phyloP scores from a whole-genome alignment of 2,329 filamentous ascomycete genomes.

The Aaosphaeria arxii region DNA sequence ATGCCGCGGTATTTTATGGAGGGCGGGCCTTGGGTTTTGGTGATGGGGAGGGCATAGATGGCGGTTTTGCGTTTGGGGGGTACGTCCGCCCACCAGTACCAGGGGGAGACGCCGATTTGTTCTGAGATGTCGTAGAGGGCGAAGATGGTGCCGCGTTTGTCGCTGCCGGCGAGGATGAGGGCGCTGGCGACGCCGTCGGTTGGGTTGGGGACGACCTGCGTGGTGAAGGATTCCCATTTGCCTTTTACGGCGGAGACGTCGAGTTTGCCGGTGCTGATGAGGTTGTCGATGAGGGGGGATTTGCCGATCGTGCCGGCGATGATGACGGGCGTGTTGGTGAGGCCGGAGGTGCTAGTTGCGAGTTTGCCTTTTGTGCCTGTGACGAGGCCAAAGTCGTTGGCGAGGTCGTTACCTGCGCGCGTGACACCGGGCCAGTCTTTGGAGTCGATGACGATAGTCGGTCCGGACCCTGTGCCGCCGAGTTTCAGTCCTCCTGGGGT shows the following conservation, averaged over 20 bases:
- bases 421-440: conserved; percentile 64
- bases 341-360: conserved; percentile 10
- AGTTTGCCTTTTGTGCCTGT: conserved; percentile 58
- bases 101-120: conserved; percentile 68
- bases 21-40: conserved; percentile 56
- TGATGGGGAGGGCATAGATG: conserved; percentile 54
- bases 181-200: conserved; percentile 54
- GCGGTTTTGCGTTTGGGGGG: conserved; percentile 48
- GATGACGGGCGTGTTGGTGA: conserved; percentile 43
- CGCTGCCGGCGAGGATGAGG: conserved; percentile 62
- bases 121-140: conserved; percentile 68
- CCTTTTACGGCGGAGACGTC: conserved; percentile 55
- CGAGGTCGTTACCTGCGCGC: conserved; percentile 62
- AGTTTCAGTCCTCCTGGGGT: conserved; percentile 15
- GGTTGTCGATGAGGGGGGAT: conserved; percentile 56
- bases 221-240: conserved; percentile 66
- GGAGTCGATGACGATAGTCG: conserved; percentile 21
- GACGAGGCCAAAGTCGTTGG: conserved; percentile 64
- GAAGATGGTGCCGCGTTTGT: conserved; percentile 64
- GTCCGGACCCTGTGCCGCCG: conserved; percentile 11
- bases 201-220: conserved; percentile 55
- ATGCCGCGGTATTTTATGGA: conserved; percentile 65
- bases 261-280: conserved; percentile 54
- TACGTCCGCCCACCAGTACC: conserved; percentile 66
- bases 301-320: conserved; percentile 65